Percentiles rank a stretch among this genome's conserved stretches.
These are phyloP conservation scores for Starmerella cellae DNA, from an alignment of 805 yeast species.

Conservation along the genomic window DNA sequence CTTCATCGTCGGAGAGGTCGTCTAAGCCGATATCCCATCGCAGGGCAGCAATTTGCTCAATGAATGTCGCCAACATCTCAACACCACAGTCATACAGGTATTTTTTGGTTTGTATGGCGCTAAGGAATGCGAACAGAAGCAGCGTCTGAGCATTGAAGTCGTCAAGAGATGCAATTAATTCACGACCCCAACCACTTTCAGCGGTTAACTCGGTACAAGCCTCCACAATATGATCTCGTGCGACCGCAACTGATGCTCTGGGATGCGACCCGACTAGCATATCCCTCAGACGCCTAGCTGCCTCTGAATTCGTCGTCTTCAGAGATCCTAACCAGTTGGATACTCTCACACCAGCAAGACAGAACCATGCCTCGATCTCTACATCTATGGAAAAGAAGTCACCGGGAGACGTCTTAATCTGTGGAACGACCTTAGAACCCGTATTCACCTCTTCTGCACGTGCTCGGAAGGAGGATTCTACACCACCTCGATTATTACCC, in stretches of 20 bases:
- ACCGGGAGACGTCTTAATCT: constrained; percentile 9
- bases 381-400: constrained; percentile 15
- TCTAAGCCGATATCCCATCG: constrained; percentile 16
- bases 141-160: constrained; percentile 7
- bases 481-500: not conserved
- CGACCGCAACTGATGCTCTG: not conserved
- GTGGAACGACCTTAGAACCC: constrained; percentile 18
- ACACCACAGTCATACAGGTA: constrained; percentile 9
- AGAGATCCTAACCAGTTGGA: not conserved
- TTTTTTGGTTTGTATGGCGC: not conserved
- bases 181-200: not conserved
- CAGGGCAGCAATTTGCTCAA: constrained; percentile 10
- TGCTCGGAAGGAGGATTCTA: constrained; percentile 13
- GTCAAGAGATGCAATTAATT: not conserved
- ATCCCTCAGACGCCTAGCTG: not conserved
- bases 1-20: not conserved
- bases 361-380: constrained; percentile 19
- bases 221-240: not conserved
- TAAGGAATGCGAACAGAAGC: constrained; percentile 4
- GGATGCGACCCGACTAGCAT: not conserved
- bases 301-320: not conserved
- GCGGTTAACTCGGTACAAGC: not conserved
- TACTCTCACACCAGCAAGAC: not conserved
- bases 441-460: constrained; percentile 21
- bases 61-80: constrained; percentile 4